Evolutionary conservation across 108 stramenopile genomes (phyloP).

Genomic region (Nitzschia inconspicua): DNA sequence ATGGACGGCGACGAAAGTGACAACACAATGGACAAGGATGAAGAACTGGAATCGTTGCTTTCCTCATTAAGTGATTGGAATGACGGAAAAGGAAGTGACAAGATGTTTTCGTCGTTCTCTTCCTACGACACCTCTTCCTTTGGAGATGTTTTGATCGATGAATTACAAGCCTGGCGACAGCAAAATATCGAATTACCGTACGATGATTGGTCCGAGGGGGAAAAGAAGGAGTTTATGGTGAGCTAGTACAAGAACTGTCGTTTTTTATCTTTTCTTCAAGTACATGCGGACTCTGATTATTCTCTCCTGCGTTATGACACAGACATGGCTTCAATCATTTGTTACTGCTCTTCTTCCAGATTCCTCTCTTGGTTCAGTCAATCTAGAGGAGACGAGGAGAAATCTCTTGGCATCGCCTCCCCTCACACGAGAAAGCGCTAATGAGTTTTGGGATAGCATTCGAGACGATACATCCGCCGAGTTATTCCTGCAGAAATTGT

Average conservation of each 20-base stretch:
- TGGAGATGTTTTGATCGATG: constrained; percentile 40
- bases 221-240: constrained; percentile 62
- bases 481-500: constrained; percentile 48
- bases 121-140: background rate
- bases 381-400: constrained; percentile 68
- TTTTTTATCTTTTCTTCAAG: constrained; percentile 2
- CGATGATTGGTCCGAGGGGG: constrained; percentile 54
- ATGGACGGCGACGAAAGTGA: constrained; percentile 24
- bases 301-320: background rate
- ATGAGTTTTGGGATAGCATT: constrained; percentile 62
- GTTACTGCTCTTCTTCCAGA: constrained; percentile 49
- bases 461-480: constrained; percentile 64
- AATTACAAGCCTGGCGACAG: constrained; percentile 73
- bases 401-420: constrained; percentile 67
- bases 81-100: background rate
- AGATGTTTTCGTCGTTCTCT: background rate
- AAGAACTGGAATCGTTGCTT: constrained; percentile 24
- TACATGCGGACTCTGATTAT: background rate
- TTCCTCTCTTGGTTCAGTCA: constrained; percentile 41
- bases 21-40: constrained; percentile 16
- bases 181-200: constrained; percentile 52
- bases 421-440: constrained; percentile 43
- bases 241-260: too few relatives aligned
- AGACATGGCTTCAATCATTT: constrained; percentile 70
- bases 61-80: constrained; percentile 18